These are phyloP conservation scores for Yamadazyma spencermartinsiae DNA, from an alignment of 1,139 yeast genomes.

Conservation along the genomic window DNA sequence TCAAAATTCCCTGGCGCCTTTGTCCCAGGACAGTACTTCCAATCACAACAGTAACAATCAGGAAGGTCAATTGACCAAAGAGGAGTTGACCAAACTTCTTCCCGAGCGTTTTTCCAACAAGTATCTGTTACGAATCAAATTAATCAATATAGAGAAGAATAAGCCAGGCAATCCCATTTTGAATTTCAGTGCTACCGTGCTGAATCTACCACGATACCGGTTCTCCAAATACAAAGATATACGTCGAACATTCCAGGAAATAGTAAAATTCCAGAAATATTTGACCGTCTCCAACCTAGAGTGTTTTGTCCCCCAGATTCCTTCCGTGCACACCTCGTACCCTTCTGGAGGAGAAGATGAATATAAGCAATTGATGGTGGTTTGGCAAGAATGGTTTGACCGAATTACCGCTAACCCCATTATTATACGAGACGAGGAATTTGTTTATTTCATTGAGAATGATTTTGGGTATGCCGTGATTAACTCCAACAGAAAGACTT, in stretches of 20 bases:
- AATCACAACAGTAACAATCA: conserved; percentile 12
- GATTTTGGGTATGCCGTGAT: conserved; percentile 81
- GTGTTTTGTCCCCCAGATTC: conserved; percentile 90
- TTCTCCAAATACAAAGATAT: conserved; percentile 70
- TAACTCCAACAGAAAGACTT: conserved; percentile 51
- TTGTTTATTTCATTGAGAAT: conserved; percentile 82
- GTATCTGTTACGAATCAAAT: conserved; percentile 29
- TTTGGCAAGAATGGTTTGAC: conserved; percentile 86
- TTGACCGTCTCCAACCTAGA: conserved; percentile 81
- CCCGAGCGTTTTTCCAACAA: conserved; percentile 51
- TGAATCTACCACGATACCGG: conserved; percentile 72
- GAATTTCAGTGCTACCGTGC: conserved; percentile 39
- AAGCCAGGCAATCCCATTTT: conserved; percentile 48
- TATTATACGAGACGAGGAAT: conserved; percentile 81
- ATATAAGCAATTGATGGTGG: conserved; percentile 51
- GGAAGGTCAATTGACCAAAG: conserved; percentile 28
- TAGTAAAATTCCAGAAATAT: conserved; percentile 74
- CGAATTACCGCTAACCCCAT: conserved; percentile 74
- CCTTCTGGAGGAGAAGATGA: conserved; percentile 88
- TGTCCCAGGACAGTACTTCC: conserved; percentile 5
- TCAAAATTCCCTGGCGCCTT: too few species aligned
- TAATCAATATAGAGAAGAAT: conserved; percentile 39
- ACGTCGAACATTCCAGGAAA: conserved; percentile 79
- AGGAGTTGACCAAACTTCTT: conserved; percentile 44
- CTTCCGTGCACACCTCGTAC: conserved; percentile 70